phyloP scores from a whole-genome alignment of 1,284 basidiomycete genomes.

The Tetrapyrgos nigripes region DNA sequence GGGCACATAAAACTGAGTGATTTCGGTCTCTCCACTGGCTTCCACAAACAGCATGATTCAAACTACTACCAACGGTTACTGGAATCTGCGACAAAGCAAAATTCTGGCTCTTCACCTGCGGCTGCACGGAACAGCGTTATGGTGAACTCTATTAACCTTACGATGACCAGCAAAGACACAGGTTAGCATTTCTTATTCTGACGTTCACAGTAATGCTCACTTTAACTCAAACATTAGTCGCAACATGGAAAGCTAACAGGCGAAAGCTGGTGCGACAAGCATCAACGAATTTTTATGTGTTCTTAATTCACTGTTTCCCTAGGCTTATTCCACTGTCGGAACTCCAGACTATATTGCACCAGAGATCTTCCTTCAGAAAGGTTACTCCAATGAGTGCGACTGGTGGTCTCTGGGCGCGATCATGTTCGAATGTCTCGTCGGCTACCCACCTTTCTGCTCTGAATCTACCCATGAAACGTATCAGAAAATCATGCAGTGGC shows the following conservation, averaged over 20 bases:
- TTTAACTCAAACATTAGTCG: too few relatives aligned
- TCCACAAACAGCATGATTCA: conserved; percentile 94
- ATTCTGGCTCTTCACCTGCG: conserved; percentile 40
- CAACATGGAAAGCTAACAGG: conserved; percentile 99
- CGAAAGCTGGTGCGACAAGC: conserved; percentile 79
- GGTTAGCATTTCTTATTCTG: too few relatives aligned
- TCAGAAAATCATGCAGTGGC: conserved; percentile 98
- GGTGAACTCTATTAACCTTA: conserved; percentile 92
- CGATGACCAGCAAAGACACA: conserved; percentile 88
- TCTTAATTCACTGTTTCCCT: neutral
- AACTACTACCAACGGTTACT: conserved; percentile 87
- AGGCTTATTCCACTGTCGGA: conserved; percentile 99
- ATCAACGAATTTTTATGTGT: neutral
- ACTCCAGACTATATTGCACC: conserved; percentile 99
- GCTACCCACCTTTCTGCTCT: conserved; percentile 96
- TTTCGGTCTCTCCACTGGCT: conserved; percentile 94
- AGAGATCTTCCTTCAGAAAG: conserved; percentile 97
- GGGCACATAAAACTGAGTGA: conserved; percentile 97
- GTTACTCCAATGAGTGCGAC: conserved; percentile 97
- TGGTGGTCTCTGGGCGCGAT: conserved; percentile 99
- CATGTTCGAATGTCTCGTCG: conserved; percentile 98
- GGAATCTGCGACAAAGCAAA: conserved; percentile 48
- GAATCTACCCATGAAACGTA: conserved; percentile 99
- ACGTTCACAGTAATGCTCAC: too few relatives aligned
- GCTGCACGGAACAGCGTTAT: conserved; percentile 79